phyloP scores from a whole-genome alignment of 805 yeast genomes.

The Kuraishia capsulata region DNA sequence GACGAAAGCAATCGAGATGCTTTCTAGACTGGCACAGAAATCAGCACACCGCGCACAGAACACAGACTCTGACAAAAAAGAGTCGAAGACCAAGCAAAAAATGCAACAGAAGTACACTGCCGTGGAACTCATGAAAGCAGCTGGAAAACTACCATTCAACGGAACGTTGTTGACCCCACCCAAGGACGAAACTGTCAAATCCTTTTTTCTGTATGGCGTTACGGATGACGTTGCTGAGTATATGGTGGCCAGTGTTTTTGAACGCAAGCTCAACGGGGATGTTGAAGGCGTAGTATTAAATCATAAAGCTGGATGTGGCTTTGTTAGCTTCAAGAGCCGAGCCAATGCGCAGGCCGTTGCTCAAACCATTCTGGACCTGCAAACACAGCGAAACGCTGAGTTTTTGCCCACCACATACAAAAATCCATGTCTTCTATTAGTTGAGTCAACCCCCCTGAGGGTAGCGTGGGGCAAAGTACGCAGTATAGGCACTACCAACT shows the following conservation, averaged over 20 bases:
- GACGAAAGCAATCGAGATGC: conserved; percentile 38
- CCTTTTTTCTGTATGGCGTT: conserved; percentile 72
- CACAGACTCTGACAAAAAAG: neutral
- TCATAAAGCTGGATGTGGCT: conserved; percentile 59
- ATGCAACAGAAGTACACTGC: conserved; percentile 3
- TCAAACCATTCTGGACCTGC: conserved; percentile 7
- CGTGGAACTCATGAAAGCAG: conserved; percentile 40
- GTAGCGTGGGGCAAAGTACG: conserved; percentile 2
- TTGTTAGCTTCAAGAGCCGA: conserved; percentile 41
- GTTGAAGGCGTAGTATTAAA: conserved; percentile 40
- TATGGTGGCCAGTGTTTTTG: conserved; percentile 41
- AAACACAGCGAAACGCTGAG: neutral
- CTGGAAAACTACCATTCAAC: conserved; percentile 59
- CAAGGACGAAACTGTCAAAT: conserved; percentile 29
- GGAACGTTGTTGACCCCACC: conserved; percentile 39
- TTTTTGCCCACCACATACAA: neutral
- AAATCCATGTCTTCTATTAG: conserved; percentile 1
- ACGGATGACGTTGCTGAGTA: conserved; percentile 60
- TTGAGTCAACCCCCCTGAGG: neutral
- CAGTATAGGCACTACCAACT: neutral
- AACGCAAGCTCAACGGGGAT: conserved; percentile 28
- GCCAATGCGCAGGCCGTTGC: conserved; percentile 41
- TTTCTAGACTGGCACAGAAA: conserved; percentile 35
- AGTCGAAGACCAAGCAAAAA: neutral
- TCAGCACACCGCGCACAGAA: neutral